Base-by-base conservation (phyloP, 805 yeast species). In the Candida suzukii region DNA sequence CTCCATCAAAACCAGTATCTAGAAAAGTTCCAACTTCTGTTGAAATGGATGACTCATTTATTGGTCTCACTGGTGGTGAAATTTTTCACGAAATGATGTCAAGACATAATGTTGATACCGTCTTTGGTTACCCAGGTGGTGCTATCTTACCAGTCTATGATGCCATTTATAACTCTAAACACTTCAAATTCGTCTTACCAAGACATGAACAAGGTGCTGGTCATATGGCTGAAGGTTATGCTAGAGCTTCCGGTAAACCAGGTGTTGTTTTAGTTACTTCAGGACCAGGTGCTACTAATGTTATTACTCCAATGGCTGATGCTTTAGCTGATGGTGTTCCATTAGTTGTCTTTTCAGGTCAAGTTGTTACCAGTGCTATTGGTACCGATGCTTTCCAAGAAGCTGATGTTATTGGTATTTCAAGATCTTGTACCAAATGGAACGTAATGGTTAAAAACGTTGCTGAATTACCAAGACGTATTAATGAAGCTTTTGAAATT, bases 361-460 rank as follows among this genome's bases (percentile, higher is more conserved):
- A 93, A 74, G 99, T 93, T 29, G 86, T 96, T 43, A 93, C 99
- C 28, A 67, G 83, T 41, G 90, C 96, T 35, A 93, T 93, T 54
- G 99, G 99, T 57, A 91, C 98, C 13, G 99, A 93, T 63, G 95
- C 98, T 22, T 93, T 93, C 82, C 99, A 93, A 72, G 99, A 93
- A 70, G 99, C 99, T 39, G 99, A 93, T 60, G 95, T 91, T 41
- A 78, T 93, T 37, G 99, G 98, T 54, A 93, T 93, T 57, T 87
- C 98, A 4, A 78, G 99, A 61, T 81, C 96, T 8, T 93, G 99
- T 73, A 88, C 99, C 46, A 93, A 93, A 66, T 93, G 99, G 99
- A 93, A 95, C 60, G 97, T 90, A 31, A 93, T 93, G 99, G 97
- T 93, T 44, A 93, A 88, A 66, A 76, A 76, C 58, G 91, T 93